These are phyloP conservation scores for Cercospora janseana DNA, from an alignment of 2,329 filamentous ascomycete genomes.

Conservation along the genomic window DNA sequence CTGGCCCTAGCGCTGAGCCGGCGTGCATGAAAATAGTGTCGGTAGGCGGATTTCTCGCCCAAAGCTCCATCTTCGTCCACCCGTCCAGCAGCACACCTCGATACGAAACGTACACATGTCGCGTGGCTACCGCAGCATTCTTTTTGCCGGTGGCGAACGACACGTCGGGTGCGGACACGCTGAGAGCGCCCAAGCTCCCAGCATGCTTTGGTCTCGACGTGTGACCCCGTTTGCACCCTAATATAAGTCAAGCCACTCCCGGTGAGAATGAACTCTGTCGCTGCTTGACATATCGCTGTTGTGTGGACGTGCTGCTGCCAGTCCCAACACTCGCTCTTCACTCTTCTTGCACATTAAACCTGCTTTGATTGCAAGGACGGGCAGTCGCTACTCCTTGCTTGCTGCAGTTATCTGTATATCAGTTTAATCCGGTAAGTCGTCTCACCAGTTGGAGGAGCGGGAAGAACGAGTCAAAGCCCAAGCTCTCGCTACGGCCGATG, in stretches of 20 bases:
- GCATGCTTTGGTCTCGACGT: conserved; percentile 12
- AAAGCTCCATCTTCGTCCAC: conserved; percentile 12
- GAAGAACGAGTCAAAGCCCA: conserved; percentile 1
- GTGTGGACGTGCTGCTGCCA: neutral
- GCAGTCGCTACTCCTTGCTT: conserved; percentile 19
- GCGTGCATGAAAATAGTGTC: conserved; percentile 14
- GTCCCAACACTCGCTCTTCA: conserved; percentile 12
- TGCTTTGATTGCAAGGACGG: neutral
- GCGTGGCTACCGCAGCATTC: conserved; percentile 1
- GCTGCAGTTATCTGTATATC: neutral
- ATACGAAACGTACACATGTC: conserved; percentile 10
- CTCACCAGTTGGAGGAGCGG: neutral
- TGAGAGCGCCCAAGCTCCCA: conserved; percentile 17
- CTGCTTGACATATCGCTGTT: conserved; percentile 12
- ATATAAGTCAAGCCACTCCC: conserved; percentile 15
- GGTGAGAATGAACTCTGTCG: conserved; percentile 11
- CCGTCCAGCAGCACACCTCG: conserved; percentile 10
- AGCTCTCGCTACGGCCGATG: neutral
- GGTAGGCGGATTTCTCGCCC: neutral
- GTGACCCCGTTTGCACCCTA: conserved; percentile 12
- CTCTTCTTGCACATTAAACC: neutral
- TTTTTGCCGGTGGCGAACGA: conserved; percentile 14
- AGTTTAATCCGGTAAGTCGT: neutral
- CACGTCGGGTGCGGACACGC: conserved; percentile 7
- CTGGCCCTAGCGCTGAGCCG: conserved; percentile 7